These are phyloP conservation scores for Candida namnaoensis DNA, from an alignment of 805 yeast species.

Conservation along the genomic window DNA sequence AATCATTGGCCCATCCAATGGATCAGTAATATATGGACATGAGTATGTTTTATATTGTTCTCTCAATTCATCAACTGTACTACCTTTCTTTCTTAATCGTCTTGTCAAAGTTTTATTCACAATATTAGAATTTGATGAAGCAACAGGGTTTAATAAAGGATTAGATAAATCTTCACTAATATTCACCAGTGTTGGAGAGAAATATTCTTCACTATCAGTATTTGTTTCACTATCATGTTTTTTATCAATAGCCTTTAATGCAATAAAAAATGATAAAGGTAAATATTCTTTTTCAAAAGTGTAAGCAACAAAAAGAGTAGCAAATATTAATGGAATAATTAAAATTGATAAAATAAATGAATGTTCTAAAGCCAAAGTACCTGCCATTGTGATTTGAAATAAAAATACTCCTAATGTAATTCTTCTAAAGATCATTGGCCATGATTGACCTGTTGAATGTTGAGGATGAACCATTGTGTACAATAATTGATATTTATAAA, in stretches of 20 bases:
- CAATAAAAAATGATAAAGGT: constrained; percentile 81
- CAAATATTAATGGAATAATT: constrained; percentile 67
- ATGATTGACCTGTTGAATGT: constrained; percentile 92
- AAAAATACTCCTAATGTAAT: constrained; percentile 71
- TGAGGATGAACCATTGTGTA: constrained; percentile 93
- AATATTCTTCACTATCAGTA: background rate
- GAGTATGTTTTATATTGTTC: constrained; percentile 46
- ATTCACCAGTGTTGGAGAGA: background rate
- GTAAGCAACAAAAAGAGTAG: constrained; percentile 60
- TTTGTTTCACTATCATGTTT: background rate
- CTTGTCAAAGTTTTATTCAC: background rate
- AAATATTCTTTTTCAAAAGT: constrained; percentile 75
- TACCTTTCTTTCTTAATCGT: constrained; percentile 11
- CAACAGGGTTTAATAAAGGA: too few species aligned
- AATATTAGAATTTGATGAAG: too few species aligned
- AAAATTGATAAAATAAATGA: constrained; percentile 70
- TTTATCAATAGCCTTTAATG: constrained; percentile 59
- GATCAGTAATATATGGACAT: constrained; percentile 64
- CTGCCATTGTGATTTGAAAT: constrained; percentile 91
- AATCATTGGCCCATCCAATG: constrained; percentile 81
- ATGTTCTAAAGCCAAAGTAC: constrained; percentile 73
- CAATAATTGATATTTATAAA: constrained; percentile 82
- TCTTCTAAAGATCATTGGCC: constrained; percentile 87
- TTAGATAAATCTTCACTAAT: background rate
- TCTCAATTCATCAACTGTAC: constrained; percentile 18